Percentiles rank a stretch among this genome's conserved stretches.
phyloP scores from a whole-genome alignment of 306 rosid genomes.

The Fragaria vesca region DNA sequence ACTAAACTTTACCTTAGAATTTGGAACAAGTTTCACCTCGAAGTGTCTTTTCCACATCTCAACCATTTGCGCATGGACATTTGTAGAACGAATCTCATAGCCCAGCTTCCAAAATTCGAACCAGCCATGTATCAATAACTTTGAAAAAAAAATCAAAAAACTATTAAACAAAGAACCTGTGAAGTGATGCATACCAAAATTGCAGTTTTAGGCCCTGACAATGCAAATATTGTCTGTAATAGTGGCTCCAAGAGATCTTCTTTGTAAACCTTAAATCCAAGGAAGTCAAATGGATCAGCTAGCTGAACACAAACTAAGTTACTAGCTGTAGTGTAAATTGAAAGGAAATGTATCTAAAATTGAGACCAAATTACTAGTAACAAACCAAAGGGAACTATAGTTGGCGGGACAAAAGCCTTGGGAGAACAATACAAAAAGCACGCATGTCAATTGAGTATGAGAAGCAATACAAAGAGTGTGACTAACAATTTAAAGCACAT shows the following conservation, averaged over 20 bases:
- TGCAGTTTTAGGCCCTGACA: constrained; percentile 89
- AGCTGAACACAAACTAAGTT: background rate
- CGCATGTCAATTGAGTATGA: background rate
- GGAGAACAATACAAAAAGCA: background rate
- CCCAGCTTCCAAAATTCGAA: constrained; percentile 64
- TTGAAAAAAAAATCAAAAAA: background rate
- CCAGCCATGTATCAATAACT: constrained; percentile 8
- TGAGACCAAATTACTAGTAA: background rate
- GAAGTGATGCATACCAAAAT: constrained; percentile 48
- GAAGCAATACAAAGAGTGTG: background rate
- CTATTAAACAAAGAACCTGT: background rate
- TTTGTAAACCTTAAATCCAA: constrained; percentile 61
- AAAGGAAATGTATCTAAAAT: background rate
- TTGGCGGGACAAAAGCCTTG: background rate
- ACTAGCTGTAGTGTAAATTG: background rate
- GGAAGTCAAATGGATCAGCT: constrained; percentile 10
- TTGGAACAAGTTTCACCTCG: constrained; percentile 69
- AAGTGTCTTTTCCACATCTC: constrained; percentile 78
- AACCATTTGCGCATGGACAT: constrained; percentile 91
- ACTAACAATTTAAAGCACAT: background rate
- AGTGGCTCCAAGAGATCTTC: constrained; percentile 89
- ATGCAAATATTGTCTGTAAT: constrained; percentile 66
- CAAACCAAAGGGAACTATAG: background rate
- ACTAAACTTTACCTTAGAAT: constrained; percentile 61
- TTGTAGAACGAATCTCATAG: constrained; percentile 78